Conservation (phyloP, 1,284 basidiomycete species). For the Athelia sp. region DNA sequence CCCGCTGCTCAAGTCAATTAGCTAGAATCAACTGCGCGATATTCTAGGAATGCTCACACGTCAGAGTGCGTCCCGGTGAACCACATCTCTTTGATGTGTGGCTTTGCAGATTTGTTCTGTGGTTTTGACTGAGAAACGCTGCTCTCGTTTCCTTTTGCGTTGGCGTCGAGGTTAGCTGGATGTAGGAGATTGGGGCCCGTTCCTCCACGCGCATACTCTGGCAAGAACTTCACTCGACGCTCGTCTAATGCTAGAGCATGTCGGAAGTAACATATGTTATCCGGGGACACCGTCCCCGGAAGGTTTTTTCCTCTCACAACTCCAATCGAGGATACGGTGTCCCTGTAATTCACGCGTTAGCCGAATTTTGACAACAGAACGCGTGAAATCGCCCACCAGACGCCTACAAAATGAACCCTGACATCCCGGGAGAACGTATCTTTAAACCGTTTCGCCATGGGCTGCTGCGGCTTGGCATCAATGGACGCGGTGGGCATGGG, state of each 20-base stretch:
- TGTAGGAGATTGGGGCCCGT: not conserved
- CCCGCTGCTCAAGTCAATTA: not conserved
- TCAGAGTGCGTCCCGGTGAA: conserved; percentile 2
- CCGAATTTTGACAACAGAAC: not conserved
- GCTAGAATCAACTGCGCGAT: not conserved
- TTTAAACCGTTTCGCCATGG: conserved; percentile 19
- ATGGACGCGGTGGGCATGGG: no score
- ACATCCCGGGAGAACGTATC: conserved; percentile 20
- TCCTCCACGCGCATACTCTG: conserved; percentile 20
- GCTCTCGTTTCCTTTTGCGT: not conserved
- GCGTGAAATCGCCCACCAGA: conserved; percentile 21
- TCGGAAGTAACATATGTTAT: conserved; percentile 20
- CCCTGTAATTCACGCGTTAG: conserved; percentile 12
- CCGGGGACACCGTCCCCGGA: conserved; percentile 14
- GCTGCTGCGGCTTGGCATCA: not conserved
- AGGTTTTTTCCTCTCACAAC: conserved; percentile 13
- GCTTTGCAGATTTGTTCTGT: not conserved
- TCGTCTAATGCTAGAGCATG: conserved; percentile 31
- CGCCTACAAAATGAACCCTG: conserved; percentile 31
- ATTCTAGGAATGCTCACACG: not conserved
- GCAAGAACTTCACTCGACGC: conserved; percentile 30
- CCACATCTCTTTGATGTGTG: conserved; percentile 3
- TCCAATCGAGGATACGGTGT: conserved; percentile 23
- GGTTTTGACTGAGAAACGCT: not conserved
- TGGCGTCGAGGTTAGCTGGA: not conserved